A percentile compares a stretch with the other conserved stretches of the same genome.
These are phyloP conservation scores for Polytrichum commune DNA, from an alignment of 225 moss, liverwort and hornwort species.

Conservation along the genomic window DNA sequence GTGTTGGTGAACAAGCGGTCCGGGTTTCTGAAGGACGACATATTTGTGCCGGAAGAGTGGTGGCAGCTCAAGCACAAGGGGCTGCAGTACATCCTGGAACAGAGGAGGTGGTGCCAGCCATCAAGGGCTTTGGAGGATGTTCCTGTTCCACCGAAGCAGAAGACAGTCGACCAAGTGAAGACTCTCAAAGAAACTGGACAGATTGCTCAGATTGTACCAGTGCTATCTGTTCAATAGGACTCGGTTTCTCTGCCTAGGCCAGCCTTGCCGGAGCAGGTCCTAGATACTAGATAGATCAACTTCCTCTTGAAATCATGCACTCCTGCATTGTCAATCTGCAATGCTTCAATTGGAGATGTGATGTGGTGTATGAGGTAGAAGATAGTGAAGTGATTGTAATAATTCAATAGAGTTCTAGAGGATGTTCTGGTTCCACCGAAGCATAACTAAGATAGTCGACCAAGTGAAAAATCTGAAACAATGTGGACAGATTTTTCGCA, in stretches of 20 bases:
- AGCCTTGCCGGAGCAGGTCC: not conserved
- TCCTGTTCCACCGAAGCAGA: conserved; percentile 7
- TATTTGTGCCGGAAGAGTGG: conserved; percentile 6
- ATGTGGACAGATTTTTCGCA: not conserved
- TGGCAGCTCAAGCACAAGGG: conserved; percentile 12
- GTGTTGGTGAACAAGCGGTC: conserved; percentile 9
- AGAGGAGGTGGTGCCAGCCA: conserved; percentile 8
- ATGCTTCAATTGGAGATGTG: not conserved
- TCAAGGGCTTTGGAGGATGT: conserved; percentile 8
- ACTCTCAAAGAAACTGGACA: not conserved
- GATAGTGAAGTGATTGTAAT: not conserved
- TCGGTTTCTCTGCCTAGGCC: not conserved
- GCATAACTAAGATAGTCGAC: not conserved
- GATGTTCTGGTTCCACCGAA: no score
- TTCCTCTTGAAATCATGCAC: not conserved
- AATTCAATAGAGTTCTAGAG: no score
- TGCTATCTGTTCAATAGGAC: not conserved
- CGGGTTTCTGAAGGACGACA: conserved; percentile 7
- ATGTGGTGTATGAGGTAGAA: not conserved
- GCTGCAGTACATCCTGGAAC: not conserved
- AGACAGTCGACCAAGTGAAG: conserved; percentile 3
- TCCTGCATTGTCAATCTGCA: not conserved
- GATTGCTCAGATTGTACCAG: conserved; percentile 1
- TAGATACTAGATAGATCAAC: not conserved
- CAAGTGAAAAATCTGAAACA: not conserved